These are phyloP conservation scores for Scedosporium apiospermum DNA, from an alignment of 2,329 filamentous ascomycete species.

Conservation along the genomic window DNA sequence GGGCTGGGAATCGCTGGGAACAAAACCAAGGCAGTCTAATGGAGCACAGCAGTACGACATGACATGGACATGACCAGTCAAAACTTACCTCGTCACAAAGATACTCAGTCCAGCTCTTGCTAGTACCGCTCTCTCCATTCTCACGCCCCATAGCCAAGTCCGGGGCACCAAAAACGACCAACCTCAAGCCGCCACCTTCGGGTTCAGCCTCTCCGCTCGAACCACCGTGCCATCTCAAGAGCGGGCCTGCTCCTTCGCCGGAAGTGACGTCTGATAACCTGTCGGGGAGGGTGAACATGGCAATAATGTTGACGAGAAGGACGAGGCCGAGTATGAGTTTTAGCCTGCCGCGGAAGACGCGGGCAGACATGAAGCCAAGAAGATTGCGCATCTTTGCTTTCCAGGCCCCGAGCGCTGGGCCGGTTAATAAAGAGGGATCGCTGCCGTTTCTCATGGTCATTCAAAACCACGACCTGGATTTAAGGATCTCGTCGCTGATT, in stretches of 20 bases:
- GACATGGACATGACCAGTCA: background rate
- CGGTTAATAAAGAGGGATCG: background rate
- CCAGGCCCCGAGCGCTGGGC: background rate
- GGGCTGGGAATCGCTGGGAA: too few relatives aligned
- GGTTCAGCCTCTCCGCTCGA: slow-evolving; percentile 14
- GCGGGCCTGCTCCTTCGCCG: slow-evolving; percentile 7
- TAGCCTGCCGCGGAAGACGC: slow-evolving; percentile 26
- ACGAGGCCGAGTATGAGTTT: slow-evolving; percentile 19
- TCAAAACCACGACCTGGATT: background rate
- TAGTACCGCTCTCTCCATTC: slow-evolving; percentile 17
- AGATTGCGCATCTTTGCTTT: background rate
- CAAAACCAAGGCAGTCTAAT: too few relatives aligned
- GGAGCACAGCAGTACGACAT: too few relatives aligned
- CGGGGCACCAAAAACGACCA: slow-evolving; percentile 41
- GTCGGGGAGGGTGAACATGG: slow-evolving; percentile 13
- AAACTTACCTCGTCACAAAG: slow-evolving; percentile 35
- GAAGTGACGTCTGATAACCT: slow-evolving; percentile 8
- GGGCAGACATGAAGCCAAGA: slow-evolving; percentile 25
- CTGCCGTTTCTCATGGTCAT: background rate
- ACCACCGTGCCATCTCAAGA: slow-evolving; percentile 15
- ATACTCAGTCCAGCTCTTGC: slow-evolving; percentile 35
- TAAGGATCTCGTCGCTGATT: too few relatives aligned
- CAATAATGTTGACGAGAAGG: slow-evolving; percentile 18
- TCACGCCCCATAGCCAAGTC: slow-evolving; percentile 28
- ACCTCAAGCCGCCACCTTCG: slow-evolving; percentile 27